Evolutionary conservation across 2,329 filamentous ascomycete genomes (phyloP), one percentile per base, ranked within the genome.

Genomic region (Taxawa tesnikishii): DNA sequence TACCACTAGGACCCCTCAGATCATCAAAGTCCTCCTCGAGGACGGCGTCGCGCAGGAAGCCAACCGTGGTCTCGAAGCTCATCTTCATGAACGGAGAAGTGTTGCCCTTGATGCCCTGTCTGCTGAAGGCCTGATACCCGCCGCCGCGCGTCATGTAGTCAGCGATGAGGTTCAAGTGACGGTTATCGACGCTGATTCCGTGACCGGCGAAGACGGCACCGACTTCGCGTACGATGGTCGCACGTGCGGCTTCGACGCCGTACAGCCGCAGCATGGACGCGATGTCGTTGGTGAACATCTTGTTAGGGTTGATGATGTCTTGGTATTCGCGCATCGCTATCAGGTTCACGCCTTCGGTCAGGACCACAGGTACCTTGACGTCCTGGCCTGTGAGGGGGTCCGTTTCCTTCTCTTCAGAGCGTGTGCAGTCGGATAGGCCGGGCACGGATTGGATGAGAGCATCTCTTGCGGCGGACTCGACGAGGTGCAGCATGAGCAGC

Each of bases 141-240:
- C 90, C 90, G 38, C 77, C 79, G 32, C 88, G 73, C n/a, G 90
- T 98, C 90, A 98, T 98, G 56, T 84, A 84, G 56, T 98, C 90
- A 28, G 82, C 88, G 46, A 98, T 96, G 44, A 98, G 70, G 59
- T 90, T 94, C 44, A 98, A 62, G 62, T 98, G 92, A 32, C 90
- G 76, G 43, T 80, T 76, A 55, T 98, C 87, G 32, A 98, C 90
- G 38, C 69, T 72, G 63, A 98, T 98, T 50, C 83, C 83, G 73
- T 98, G 88, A 50, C 79, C 78, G 30, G 70, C 68, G 67, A 98
- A 98, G 40, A 98, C 88, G 26, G 70, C 72, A 33, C 75, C 72
- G 50, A 98, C 73, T 61, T 98, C 90, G 36, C 72, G 71, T 27
- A 94, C 80, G 49, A 98, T 96, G 43, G 76, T 83, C 41, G 70